Evolutionary conservation across 495 filamentous ascomycete genomes (phyloP).

Genomic region (Aeminium ludgeri): DNA sequence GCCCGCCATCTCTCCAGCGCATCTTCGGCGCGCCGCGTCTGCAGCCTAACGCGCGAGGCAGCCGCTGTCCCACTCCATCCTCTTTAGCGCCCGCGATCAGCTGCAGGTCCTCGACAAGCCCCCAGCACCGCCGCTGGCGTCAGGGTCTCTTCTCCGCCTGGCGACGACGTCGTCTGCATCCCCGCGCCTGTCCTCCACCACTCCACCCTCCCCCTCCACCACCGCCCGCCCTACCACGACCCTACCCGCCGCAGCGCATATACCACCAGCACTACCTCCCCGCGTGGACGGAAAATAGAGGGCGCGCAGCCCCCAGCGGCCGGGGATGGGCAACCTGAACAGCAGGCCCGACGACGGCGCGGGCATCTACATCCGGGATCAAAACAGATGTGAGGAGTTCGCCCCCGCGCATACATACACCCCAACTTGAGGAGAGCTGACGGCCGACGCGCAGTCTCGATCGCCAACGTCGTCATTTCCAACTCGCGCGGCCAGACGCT

Average conservation of each 20-base stretch:
- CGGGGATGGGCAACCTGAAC: constrained; percentile 74
- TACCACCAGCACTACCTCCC: neutral
- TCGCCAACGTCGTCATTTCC: constrained; percentile 62
- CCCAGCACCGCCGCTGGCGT: neutral
- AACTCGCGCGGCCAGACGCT: constrained; percentile 59
- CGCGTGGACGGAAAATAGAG: neutral
- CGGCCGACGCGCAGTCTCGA: constrained; percentile 47
- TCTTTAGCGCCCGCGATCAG: too few species aligned
- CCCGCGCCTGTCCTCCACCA: neutral
- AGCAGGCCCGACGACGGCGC: constrained; percentile 80
- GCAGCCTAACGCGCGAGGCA: too few species aligned
- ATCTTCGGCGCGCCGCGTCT: too few species aligned
- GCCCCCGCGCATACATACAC: neutral
- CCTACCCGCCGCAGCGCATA: neutral
- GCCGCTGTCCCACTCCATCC: too few species aligned
- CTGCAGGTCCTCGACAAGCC: neutral
- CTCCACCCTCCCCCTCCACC: neutral
- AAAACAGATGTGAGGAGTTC: constrained; percentile 54
- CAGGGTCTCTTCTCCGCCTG: too few species aligned
- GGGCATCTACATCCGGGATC: constrained; percentile 72
- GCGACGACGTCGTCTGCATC: too few species aligned
- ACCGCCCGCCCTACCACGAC: neutral
- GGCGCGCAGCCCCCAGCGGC: neutral
- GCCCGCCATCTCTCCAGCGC: too few species aligned
- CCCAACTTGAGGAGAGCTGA: constrained; percentile 3